A percentile compares a stretch with the other conserved stretches of the same genome.
phyloP scores from a whole-genome alignment of 805 yeast species.

The Teunomyces panamensis region DNA sequence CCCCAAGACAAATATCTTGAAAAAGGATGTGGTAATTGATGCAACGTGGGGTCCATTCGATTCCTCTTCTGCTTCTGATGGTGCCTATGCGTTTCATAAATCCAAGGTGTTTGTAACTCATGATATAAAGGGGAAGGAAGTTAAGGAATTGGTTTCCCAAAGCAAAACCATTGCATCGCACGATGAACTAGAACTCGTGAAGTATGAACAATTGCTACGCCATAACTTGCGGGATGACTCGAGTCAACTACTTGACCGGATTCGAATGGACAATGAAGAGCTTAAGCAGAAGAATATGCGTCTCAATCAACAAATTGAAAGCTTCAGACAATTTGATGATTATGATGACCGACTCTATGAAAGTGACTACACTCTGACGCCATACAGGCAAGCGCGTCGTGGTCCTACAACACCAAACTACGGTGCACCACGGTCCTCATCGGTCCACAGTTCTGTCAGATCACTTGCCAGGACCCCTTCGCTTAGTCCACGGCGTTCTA shows the following conservation, averaged over 20 bases:
- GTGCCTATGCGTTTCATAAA: slow-evolving; percentile 25
- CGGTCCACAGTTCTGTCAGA: slow-evolving; percentile 6
- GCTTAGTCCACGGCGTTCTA: slow-evolving; percentile 3
- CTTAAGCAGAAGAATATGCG: slow-evolving; percentile 9
- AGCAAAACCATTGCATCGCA: slow-evolving; percentile 7
- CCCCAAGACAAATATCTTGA: slow-evolving; percentile 50
- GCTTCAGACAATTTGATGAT: slow-evolving; percentile 5
- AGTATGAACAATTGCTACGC: slow-evolving; percentile 6
- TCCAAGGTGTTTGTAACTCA: slow-evolving; percentile 52
- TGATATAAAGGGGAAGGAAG: slow-evolving; percentile 39
- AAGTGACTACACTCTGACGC: slow-evolving; percentile 9
- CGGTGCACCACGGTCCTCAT: not conserved
- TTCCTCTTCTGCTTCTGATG: slow-evolving; percentile 17
- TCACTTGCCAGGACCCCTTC: not conserved
- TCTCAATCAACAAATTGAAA: slow-evolving; percentile 8
- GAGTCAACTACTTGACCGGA: slow-evolving; percentile 8
- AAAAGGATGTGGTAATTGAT: slow-evolving; percentile 61
- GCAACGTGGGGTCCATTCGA: slow-evolving; percentile 43
- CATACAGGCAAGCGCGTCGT: slow-evolving; percentile 3
- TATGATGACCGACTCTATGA: slow-evolving; percentile 5
- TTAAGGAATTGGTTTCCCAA: slow-evolving; percentile 13
- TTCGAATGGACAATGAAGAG: slow-evolving; percentile 11
- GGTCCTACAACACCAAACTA: not conserved
- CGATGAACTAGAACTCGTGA: slow-evolving; percentile 3
- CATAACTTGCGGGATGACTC: slow-evolving; percentile 10